Conservation (phyloP, 169 alveolate species). For the Plasmodium sp. region DNA sequence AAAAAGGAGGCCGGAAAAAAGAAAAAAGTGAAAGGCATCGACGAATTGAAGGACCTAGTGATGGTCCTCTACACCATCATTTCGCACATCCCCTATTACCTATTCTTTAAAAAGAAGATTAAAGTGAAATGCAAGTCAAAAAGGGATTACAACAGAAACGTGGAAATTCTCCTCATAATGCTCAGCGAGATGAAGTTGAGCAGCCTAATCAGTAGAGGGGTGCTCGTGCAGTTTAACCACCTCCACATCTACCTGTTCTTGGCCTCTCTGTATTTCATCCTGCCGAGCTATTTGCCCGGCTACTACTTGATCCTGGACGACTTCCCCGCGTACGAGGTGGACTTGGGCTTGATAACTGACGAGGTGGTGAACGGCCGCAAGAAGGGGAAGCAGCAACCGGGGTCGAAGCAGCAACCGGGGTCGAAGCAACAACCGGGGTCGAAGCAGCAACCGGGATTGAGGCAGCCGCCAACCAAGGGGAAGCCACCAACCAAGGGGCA, state of each 20-base stretch:
- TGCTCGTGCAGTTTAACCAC: constrained; percentile 46
- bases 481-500: neutral
- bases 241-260: constrained; percentile 49
- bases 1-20: constrained; percentile 3
- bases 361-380: neutral
- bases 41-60: constrained; percentile 54
- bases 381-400: neutral
- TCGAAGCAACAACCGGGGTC: too few relatives aligned
- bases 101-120: constrained; percentile 70
- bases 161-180: constrained; percentile 38
- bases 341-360: constrained; percentile 2
- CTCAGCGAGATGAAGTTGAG: constrained; percentile 36
- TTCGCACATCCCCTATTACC: constrained; percentile 66
- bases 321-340: constrained; percentile 24
- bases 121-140: constrained; percentile 24
- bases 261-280: constrained; percentile 36
- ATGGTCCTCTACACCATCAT: constrained; percentile 51
- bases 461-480: neutral
- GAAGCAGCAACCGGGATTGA: neutral
- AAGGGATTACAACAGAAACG: constrained; percentile 25
- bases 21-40: constrained; percentile 5
- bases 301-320: constrained; percentile 61
- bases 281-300: constrained; percentile 55
- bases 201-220: constrained; percentile 25
- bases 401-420: too few relatives aligned